These are phyloP conservation scores for Bipolaris gigantea DNA, from an alignment of 2,329 filamentous ascomycete species.

Conservation along the genomic window DNA sequence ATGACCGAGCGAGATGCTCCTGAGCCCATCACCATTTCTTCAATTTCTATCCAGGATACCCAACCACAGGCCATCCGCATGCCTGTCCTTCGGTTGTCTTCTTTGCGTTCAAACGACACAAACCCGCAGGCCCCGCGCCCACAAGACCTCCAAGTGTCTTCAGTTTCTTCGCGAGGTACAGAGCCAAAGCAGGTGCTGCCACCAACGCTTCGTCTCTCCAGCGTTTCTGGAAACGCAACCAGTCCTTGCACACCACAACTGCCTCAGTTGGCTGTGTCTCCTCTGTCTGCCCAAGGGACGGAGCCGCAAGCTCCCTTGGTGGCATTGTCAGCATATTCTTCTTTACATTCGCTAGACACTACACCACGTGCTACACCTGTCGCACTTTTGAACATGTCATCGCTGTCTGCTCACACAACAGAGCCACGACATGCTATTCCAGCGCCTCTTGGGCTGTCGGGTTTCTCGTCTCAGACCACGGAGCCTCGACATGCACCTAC, in stretches of 20 bases:
- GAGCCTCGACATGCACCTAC: slow-evolving; percentile 21
- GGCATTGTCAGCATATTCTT: slow-evolving; percentile 22
- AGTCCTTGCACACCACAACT: slow-evolving; percentile 21
- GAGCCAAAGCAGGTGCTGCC: slow-evolving; percentile 19
- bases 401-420: slow-evolving; percentile 30
- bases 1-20: slow-evolving; percentile 65
- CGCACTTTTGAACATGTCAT: slow-evolving; percentile 24
- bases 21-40: slow-evolving; percentile 32
- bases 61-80: slow-evolving; percentile 24
- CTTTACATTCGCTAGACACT: slow-evolving; percentile 29
- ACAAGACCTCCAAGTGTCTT: slow-evolving; percentile 26
- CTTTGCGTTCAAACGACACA: slow-evolving; percentile 34
- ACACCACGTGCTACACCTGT: slow-evolving; percentile 18
- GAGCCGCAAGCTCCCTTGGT: slow-evolving; percentile 19
- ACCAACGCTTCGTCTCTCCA: slow-evolving; percentile 29
- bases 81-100: slow-evolving; percentile 27
- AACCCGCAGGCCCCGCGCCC: slow-evolving; percentile 21
- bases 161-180: slow-evolving; percentile 28
- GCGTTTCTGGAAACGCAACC: slow-evolving; percentile 32
- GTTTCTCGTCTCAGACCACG: slow-evolving; percentile 23
- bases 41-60: slow-evolving; percentile 35
- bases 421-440: slow-evolving; percentile 22
- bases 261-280: slow-evolving; percentile 22
- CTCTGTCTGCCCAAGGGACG: slow-evolving; percentile 27
- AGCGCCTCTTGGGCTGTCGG: slow-evolving; percentile 23